These are phyloP conservation scores for Coemansia umbellata DNA, from an alignment of 192 early-diverging fungal species.

Conservation along the genomic window DNA sequence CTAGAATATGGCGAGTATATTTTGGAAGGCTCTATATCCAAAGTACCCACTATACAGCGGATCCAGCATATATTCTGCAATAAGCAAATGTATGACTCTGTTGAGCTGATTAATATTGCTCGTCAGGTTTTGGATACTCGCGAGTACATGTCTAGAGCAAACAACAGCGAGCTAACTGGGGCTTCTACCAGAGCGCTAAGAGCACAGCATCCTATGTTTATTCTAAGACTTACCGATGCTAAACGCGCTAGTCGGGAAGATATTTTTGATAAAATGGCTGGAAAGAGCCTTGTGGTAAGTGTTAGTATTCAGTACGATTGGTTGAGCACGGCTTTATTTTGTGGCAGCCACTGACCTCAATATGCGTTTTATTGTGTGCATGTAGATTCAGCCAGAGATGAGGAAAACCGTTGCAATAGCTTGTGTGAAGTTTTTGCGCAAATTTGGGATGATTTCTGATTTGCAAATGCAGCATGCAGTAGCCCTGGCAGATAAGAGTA, in stretches of 20 bases:
- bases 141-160: slow-evolving; percentile 8
- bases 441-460: slow-evolving; percentile 24
- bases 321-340: too few species aligned
- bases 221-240: slow-evolving; percentile 15
- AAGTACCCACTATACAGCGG: slow-evolving; percentile 11
- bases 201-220: slow-evolving; percentile 25
- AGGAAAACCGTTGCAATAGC: slow-evolving; percentile 8
- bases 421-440: slow-evolving; percentile 43
- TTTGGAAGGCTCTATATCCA: slow-evolving; percentile 34
- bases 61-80: slow-evolving; percentile 35
- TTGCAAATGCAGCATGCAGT: slow-evolving; percentile 19
- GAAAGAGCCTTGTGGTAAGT: too few species aligned
- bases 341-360: too few species aligned
- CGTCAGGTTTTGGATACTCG: slow-evolving; percentile 12
- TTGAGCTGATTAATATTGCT: slow-evolving; percentile 14
- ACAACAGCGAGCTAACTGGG: not conserved
- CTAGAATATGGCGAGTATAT: slow-evolving; percentile 14
- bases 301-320: too few species aligned
- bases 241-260: too few species aligned
- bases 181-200: not conserved
- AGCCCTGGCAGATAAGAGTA: not conserved
- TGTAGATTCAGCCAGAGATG: too few species aligned
- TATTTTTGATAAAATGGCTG: too few species aligned
- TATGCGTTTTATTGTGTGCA: too few species aligned
- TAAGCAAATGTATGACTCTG: not conserved